phyloP scores from a whole-genome alignment of 257 asterid genomes.

The Mentha longifolia region DNA sequence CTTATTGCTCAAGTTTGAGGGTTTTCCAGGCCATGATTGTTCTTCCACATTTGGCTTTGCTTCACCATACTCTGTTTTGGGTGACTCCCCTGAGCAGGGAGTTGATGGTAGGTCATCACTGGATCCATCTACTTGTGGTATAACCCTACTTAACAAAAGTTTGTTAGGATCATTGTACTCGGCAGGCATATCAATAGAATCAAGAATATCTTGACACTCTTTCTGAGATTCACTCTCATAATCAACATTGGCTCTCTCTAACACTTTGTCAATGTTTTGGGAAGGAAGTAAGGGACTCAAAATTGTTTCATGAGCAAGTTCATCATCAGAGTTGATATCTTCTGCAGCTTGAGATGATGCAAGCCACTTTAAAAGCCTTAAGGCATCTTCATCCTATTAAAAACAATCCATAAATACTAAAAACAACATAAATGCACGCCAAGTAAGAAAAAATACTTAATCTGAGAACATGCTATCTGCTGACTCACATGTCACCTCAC shows the following conservation, averaged over 20 bases:
- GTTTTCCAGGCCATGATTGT: constrained; percentile 37
- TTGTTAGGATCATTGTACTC: constrained; percentile 40
- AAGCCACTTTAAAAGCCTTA: constrained; percentile 91
- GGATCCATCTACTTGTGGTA: constrained; percentile 87
- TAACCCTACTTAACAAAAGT: constrained; percentile 43
- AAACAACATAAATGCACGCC: constrained; percentile 16
- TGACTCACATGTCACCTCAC: constrained; percentile 5
- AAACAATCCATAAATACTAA: constrained; percentile 27
- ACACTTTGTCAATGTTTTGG: constrained; percentile 59
- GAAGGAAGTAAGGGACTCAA: constrained; percentile 82
- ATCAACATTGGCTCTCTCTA: constrained; percentile 84
- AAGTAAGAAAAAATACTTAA: constrained; percentile 4
- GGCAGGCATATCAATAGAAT: constrained; percentile 61
- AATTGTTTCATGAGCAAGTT: constrained; percentile 75
- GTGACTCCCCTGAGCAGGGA: constrained; percentile 46
- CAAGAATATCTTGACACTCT: constrained; percentile 99
- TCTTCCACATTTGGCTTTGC: constrained; percentile 37
- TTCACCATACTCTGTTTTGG: constrained; percentile 43
- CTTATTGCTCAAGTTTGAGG: constrained; percentile 41
- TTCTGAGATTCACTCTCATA: constrained; percentile 88
- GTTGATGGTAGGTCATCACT: constrained; percentile 55
- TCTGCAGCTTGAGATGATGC: constrained; percentile 98
- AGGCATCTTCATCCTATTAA: constrained; percentile 77
- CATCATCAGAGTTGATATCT: constrained; percentile 97
- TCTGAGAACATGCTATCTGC: background rate